These are phyloP conservation scores for Cystobasidium slooffiae DNA, from an alignment of 1,284 basidiomycete genomes.

Conservation along the genomic window DNA sequence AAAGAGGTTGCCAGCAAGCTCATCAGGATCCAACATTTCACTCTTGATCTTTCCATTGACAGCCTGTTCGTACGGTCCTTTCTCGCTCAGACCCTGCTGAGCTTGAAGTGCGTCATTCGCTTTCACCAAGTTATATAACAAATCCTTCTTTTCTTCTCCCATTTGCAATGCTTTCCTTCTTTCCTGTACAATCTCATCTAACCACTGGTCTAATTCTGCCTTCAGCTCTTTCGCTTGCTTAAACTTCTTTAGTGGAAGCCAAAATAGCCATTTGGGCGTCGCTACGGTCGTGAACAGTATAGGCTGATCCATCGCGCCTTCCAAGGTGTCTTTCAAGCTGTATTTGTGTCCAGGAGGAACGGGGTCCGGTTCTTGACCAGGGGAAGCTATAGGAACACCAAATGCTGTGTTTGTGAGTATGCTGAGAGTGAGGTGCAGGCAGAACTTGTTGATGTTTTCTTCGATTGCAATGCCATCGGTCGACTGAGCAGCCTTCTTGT, in stretches of 20 bases:
- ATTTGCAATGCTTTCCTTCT: slow-evolving; percentile 14
- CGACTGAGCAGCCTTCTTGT: neutral
- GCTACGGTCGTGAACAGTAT: slow-evolving; percentile 2
- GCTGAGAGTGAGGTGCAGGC: slow-evolving; percentile 26
- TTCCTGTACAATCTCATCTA: slow-evolving; percentile 42
- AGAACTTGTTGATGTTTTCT: slow-evolving; percentile 18
- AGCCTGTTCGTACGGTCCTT: slow-evolving; percentile 11
- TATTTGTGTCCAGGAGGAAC: slow-evolving; percentile 22
- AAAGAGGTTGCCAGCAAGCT: slow-evolving; percentile 46
- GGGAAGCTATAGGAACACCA: slow-evolving; percentile 22
- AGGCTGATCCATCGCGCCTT: slow-evolving; percentile 25
- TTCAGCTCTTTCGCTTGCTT: slow-evolving; percentile 25
- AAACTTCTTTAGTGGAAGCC: slow-evolving; percentile 21
- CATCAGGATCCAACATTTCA: slow-evolving; percentile 39
- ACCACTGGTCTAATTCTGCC: slow-evolving; percentile 40
- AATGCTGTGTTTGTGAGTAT: slow-evolving; percentile 28
- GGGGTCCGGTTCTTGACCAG: slow-evolving; percentile 16
- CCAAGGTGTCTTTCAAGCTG: slow-evolving; percentile 38
- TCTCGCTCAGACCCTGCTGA: neutral
- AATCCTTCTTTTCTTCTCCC: slow-evolving; percentile 37
- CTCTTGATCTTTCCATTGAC: slow-evolving; percentile 16
- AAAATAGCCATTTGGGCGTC: slow-evolving; percentile 22
- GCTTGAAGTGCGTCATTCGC: slow-evolving; percentile 22
- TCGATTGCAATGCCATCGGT: neutral
- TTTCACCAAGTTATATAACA: slow-evolving; percentile 37